Conservation (phyloP, 106 monocot genomes). For the Gastrodia elata region DNA sequence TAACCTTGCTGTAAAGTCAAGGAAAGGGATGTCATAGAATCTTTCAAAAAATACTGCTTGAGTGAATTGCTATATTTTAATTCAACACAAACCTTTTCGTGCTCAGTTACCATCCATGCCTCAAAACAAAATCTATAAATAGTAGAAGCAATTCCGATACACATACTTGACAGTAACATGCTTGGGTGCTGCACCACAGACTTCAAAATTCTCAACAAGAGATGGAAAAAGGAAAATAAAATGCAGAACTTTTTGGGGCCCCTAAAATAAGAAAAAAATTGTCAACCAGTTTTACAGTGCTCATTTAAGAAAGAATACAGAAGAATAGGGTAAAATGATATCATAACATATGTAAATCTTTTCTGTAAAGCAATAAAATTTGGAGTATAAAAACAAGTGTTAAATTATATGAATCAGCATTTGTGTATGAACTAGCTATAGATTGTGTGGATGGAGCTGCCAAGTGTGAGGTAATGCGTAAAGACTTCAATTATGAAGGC, state of each 20-base stretch:
- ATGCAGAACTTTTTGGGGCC: slow-evolving; percentile 69
- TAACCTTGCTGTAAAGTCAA: slow-evolving; percentile 77
- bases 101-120: slow-evolving; percentile 79
- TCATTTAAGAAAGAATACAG: background rate
- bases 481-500: too few species aligned
- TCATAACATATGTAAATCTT: background rate
- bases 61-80: background rate
- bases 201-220: slow-evolving; percentile 56
- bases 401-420: too few species aligned
- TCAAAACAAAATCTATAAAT: slow-evolving; percentile 78
- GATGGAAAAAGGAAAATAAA: slow-evolving; percentile 64
- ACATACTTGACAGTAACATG: slow-evolving; percentile 42
- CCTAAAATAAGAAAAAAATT: slow-evolving; percentile 22
- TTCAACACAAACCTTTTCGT: slow-evolving; percentile 72
- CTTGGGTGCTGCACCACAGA: slow-evolving; percentile 37
- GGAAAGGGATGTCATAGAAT: slow-evolving; percentile 1
- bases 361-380: background rate
- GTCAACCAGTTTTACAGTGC: background rate
- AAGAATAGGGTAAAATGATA: background rate
- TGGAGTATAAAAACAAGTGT: background rate
- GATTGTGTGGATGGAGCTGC: too few species aligned
- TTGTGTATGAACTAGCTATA: too few species aligned
- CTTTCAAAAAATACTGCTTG: background rate
- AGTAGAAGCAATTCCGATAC: slow-evolving; percentile 61
- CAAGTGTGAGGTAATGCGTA: too few species aligned